These are phyloP conservation scores for Ascochyta lentis DNA, from an alignment of 2,329 filamentous ascomycete species.

Conservation along the genomic window DNA sequence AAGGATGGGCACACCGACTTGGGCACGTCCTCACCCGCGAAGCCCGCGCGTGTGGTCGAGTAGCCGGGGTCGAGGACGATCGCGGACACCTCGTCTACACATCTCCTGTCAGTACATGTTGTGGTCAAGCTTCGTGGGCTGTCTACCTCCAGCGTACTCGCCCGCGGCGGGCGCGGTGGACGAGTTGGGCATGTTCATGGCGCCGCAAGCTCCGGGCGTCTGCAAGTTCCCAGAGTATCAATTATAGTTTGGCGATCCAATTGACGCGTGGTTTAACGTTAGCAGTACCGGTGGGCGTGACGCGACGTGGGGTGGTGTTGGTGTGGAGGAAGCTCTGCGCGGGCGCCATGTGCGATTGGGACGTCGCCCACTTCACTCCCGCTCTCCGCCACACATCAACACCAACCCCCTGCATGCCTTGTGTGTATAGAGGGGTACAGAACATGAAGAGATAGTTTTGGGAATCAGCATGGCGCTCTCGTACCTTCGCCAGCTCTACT, in stretches of 20 bases:
- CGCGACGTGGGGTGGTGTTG: slow-evolving; percentile 27
- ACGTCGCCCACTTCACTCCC: slow-evolving; percentile 20
- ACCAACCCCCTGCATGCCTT: slow-evolving; percentile 12
- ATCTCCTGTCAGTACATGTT: slow-evolving; percentile 19
- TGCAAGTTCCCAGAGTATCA: slow-evolving; percentile 9
- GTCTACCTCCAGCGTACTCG: slow-evolving; percentile 56
- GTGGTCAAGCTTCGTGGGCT: slow-evolving; percentile 5
- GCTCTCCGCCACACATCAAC: slow-evolving; percentile 13
- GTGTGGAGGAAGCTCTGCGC: slow-evolving; percentile 31
- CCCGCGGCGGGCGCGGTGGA: slow-evolving; percentile 49
- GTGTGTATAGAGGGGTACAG: not conserved
- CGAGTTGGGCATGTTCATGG: slow-evolving; percentile 48
- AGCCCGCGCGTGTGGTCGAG: slow-evolving; percentile 88
- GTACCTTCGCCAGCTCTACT: slow-evolving; percentile 63
- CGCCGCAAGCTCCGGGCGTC: slow-evolving; percentile 22
- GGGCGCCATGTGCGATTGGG: not conserved
- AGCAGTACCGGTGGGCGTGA: slow-evolving; percentile 7
- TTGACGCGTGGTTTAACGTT: slow-evolving; percentile 36
- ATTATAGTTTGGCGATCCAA: slow-evolving; percentile 1
- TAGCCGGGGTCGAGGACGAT: slow-evolving; percentile 96
- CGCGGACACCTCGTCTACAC: slow-evolving; percentile 90
- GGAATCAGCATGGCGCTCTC: slow-evolving; percentile 48
- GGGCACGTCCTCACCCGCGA: slow-evolving; percentile 95
- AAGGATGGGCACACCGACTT: slow-evolving; percentile 91
- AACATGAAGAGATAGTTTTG: slow-evolving; percentile 33